Percentiles rank a stretch among this genome's conserved stretches.
phyloP scores from a whole-genome alignment of 2,329 filamentous ascomycete species.

The Venturia asperata region DNA sequence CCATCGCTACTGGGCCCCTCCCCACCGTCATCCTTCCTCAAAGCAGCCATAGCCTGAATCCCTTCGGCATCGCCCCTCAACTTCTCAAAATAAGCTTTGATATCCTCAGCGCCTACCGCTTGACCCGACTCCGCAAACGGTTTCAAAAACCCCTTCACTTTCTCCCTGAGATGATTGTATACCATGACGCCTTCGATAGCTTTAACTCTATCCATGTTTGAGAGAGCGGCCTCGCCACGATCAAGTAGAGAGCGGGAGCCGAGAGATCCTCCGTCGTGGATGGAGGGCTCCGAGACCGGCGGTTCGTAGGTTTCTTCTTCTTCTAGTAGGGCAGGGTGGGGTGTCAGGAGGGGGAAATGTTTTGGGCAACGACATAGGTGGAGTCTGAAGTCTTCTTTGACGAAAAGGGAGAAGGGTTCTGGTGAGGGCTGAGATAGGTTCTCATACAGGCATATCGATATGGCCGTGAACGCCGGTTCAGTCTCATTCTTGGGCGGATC shows the following conservation, averaged over 20 bases:
- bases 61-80: slow-evolving; percentile 77
- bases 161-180: slow-evolving; percentile 92
- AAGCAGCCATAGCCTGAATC: slow-evolving; percentile 54
- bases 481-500: slow-evolving; percentile 26
- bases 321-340: slow-evolving; percentile 76
- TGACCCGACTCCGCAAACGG: slow-evolving; percentile 88
- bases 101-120: slow-evolving; percentile 86
- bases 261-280: slow-evolving; percentile 49
- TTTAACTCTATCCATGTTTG: slow-evolving; percentile 82
- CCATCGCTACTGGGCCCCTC: slow-evolving; percentile 14
- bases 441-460: slow-evolving; percentile 50
- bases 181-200: slow-evolving; percentile 96
- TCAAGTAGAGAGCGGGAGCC: slow-evolving; percentile 81
- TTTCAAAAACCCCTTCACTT: slow-evolving; percentile 88
- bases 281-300: slow-evolving; percentile 58
- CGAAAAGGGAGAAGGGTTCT: slow-evolving; percentile 71
- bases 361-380: slow-evolving; percentile 71
- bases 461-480: slow-evolving; percentile 30
- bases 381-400: slow-evolving; percentile 70
- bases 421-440: slow-evolving; percentile 50
- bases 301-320: slow-evolving; percentile 94
- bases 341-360: slow-evolving; percentile 69
- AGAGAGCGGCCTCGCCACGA: slow-evolving; percentile 84
- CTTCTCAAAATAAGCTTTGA: slow-evolving; percentile 94
- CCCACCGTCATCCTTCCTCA: slow-evolving; percentile 43